Conservation (phyloP, 306 rosid species). For the Carpinus fangiana region DNA sequence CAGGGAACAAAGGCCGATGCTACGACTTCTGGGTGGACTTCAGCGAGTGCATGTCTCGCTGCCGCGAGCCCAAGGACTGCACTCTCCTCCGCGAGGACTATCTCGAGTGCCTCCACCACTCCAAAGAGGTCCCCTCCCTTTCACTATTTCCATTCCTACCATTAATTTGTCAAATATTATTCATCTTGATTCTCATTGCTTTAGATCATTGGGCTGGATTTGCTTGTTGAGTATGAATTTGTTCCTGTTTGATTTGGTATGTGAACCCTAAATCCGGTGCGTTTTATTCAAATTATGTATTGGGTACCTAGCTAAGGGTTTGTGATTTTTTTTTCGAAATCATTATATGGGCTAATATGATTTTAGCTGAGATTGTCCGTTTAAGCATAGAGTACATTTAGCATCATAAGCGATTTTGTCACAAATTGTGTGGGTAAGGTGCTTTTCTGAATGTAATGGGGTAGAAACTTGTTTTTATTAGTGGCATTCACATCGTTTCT, state of each 20-base stretch:
- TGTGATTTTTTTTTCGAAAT: not conserved
- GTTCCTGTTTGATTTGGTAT: not conserved
- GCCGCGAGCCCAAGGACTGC: conserved; percentile 95
- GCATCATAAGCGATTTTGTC: not conserved
- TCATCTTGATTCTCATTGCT: not conserved
- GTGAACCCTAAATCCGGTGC: not conserved
- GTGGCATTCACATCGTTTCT: not conserved
- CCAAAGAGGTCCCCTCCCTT: conserved; percentile 72
- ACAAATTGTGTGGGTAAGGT: not conserved
- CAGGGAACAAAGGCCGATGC: conserved; percentile 95
- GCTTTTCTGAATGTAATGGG: not conserved
- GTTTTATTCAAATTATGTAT: not conserved
- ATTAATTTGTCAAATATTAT: not conserved
- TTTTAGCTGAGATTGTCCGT: not conserved
- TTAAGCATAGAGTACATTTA: not conserved
- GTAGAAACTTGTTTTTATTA: not conserved
- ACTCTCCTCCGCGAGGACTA: conserved; percentile 95
- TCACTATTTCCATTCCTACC: not conserved
- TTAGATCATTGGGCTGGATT: not conserved
- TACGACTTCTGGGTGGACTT: conserved; percentile 99
- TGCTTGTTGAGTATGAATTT: not conserved
- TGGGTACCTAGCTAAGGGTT: not conserved
- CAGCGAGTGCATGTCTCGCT: conserved; percentile 96
- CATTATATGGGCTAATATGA: not conserved
- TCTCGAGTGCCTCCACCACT: conserved; percentile 96